These are phyloP conservation scores for Globisporangium nagaii DNA, from an alignment of 352 stramenopile genomes.

Conservation along the genomic window DNA sequence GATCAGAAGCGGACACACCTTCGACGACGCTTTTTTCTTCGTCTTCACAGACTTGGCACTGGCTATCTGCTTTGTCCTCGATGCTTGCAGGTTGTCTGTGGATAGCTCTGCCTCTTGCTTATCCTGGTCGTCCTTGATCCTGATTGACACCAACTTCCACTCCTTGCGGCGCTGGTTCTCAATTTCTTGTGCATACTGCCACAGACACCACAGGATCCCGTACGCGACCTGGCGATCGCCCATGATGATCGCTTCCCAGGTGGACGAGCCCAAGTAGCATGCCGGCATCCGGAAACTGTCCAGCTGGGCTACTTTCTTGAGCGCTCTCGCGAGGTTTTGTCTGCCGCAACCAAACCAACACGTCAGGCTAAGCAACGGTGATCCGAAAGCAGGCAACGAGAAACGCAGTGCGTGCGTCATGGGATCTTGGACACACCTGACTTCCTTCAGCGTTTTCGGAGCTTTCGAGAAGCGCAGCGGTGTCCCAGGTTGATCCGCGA, in stretches of 20 bases:
- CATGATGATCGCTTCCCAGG: conserved; percentile 31
- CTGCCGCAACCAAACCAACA: conserved; percentile 6
- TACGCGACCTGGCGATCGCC: conserved; percentile 42
- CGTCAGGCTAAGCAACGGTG: not conserved
- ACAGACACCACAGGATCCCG: conserved; percentile 46
- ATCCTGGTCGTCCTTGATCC: not conserved
- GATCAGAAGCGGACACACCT: conserved; percentile 7
- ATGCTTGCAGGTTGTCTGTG: no score
- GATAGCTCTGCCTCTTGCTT: not conserved
- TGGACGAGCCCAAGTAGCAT: conserved; percentile 13
- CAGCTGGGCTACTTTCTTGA: conserved; percentile 11
- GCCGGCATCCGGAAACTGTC: conserved; percentile 4
- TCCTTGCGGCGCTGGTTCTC: not conserved
- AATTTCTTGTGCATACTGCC: conserved; percentile 21
- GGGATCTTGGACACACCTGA: conserved; percentile 6
- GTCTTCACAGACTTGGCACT: not conserved
- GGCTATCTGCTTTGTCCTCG: not conserved
- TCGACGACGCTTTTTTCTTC: not conserved
- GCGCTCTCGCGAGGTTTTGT: conserved; percentile 25
- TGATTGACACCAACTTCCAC: not conserved
- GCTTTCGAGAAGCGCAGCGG: not conserved
- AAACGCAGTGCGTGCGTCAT: no score
- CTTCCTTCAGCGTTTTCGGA: conserved; percentile 8
- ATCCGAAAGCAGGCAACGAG: not conserved
- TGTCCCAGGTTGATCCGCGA: not conserved